Evolutionary conservation across 768 basidiomycete genomes (phyloP).

Genomic region (Tulasnella sp.): DNA sequence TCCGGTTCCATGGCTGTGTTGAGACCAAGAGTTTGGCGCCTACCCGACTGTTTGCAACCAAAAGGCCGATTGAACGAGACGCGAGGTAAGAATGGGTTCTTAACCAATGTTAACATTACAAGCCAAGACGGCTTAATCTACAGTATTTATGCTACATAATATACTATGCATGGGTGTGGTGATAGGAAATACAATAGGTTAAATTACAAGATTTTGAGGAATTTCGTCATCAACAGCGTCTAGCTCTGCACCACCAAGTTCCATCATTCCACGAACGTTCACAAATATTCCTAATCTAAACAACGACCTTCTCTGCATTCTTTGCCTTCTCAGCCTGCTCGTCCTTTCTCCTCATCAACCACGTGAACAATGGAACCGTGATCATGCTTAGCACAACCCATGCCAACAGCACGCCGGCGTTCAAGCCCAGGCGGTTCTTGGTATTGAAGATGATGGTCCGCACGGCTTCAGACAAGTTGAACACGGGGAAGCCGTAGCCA

Average conservation of each 20-base stretch:
- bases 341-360: constrained; percentile 9
- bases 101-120: too few relatives aligned
- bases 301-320: not conserved
- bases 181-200: too few relatives aligned
- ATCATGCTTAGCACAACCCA: constrained; percentile 27
- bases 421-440: constrained; percentile 37
- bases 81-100: too few relatives aligned
- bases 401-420: constrained; percentile 32
- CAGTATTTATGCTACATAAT: too few relatives aligned
- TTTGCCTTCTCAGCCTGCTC: not conserved
- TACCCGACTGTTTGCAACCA: too few relatives aligned
- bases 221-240: not conserved
- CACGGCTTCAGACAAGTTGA: constrained; percentile 51
- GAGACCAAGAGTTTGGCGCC: too few relatives aligned
- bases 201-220: not conserved
- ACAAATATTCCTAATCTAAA: not conserved
- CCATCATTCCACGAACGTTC: too few relatives aligned
- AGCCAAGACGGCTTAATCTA: too few relatives aligned
- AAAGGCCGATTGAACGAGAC: too few relatives aligned
- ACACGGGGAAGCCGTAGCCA: constrained; percentile 64
- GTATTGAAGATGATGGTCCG: constrained; percentile 58
- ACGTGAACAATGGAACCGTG: constrained; percentile 17
- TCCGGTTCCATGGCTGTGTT: too few relatives aligned
- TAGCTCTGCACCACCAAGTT: not conserved
- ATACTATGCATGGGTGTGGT: too few relatives aligned